phyloP scores from a whole-genome alignment of 2,329 filamentous ascomycete species.

The Xylaria sp. region DNA sequence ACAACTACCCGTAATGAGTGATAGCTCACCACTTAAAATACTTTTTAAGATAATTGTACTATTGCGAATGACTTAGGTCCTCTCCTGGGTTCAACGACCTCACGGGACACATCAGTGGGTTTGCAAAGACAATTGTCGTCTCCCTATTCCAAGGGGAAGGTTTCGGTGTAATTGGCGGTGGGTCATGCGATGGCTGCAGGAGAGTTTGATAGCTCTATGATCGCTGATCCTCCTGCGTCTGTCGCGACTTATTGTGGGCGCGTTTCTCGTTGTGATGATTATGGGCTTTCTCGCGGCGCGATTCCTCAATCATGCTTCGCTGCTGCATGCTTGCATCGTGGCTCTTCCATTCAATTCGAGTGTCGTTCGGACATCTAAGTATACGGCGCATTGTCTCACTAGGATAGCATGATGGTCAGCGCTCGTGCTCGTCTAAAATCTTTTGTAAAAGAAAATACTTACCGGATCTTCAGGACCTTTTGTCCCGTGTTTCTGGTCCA shows the following conservation, averaged over 20 bases:
- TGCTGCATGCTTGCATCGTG: slow-evolving; percentile 97
- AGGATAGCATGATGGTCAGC: slow-evolving; percentile 35
- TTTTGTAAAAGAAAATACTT: slow-evolving; percentile 51
- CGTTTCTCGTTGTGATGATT: slow-evolving; percentile 52
- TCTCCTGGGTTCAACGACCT: slow-evolving; percentile 9
- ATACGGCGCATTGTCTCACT: slow-evolving; percentile 95
- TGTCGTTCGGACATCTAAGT: slow-evolving; percentile 86
- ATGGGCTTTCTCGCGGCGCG: slow-evolving; percentile 83
- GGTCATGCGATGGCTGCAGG: not conserved
- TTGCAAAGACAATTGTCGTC: not conserved
- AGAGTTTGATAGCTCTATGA: slow-evolving; percentile 39
- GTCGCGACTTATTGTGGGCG: slow-evolving; percentile 46
- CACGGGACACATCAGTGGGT: not conserved
- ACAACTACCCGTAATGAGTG: slow-evolving; percentile 10
- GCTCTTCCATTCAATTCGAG: slow-evolving; percentile 92
- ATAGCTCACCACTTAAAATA: slow-evolving; percentile 9
- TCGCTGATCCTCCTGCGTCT: slow-evolving; percentile 49
- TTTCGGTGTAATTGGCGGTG: not conserved
- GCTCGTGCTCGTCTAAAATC: slow-evolving; percentile 6
- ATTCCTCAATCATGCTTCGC: slow-evolving; percentile 88
- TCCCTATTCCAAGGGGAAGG: slow-evolving; percentile 1
- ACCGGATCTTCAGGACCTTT: slow-evolving; percentile 96
- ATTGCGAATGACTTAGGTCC: slow-evolving; percentile 9
- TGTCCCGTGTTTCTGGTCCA: slow-evolving; percentile 96
- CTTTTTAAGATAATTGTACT: slow-evolving; percentile 10